Evolutionary conservation across 2,329 filamentous ascomycete genomes (phyloP).

Genomic region (Parastagonospora nodorum): DNA sequence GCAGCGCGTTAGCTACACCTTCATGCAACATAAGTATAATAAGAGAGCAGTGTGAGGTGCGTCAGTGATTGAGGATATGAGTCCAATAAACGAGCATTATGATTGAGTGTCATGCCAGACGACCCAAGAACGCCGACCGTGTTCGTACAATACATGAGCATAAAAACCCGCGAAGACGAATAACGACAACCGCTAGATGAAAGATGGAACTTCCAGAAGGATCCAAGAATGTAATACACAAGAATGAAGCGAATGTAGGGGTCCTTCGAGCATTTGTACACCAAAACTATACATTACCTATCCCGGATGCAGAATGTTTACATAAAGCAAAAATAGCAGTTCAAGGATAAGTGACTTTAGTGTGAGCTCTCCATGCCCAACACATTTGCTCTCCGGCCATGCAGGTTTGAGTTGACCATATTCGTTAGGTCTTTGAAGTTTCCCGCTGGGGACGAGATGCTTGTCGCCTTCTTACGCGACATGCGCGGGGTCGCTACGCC

Average conservation of each 20-base stretch:
- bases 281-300: slow-evolving; percentile 43
- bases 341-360: slow-evolving; percentile 20
- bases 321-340: slow-evolving; percentile 7
- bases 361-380: slow-evolving; percentile 52
- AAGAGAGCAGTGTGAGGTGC: neutral
- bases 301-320: slow-evolving; percentile 21
- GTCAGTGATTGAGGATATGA: neutral
- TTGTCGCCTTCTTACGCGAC: slow-evolving; percentile 49
- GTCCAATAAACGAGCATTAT: neutral
- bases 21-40: neutral
- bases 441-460: slow-evolving; percentile 44
- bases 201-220: slow-evolving; percentile 7
- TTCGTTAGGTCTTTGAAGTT: slow-evolving; percentile 53
- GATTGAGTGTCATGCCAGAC: slow-evolving; percentile 31
- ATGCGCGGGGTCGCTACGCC: slow-evolving; percentile 45
- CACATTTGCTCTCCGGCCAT: slow-evolving; percentile 53
- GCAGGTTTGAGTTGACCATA: slow-evolving; percentile 53
- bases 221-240: slow-evolving; percentile 29
- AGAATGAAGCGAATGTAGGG: slow-evolving; percentile 29
- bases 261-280: slow-evolving; percentile 18
- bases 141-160: slow-evolving; percentile 32
- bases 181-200: slow-evolving; percentile 1
- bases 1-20: no score
- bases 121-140: slow-evolving; percentile 21
- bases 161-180: slow-evolving; percentile 11